These are phyloP conservation scores for Fusarium odoratissimum DNA, from an alignment of 2,329 filamentous ascomycete species.

Conservation along the genomic window DNA sequence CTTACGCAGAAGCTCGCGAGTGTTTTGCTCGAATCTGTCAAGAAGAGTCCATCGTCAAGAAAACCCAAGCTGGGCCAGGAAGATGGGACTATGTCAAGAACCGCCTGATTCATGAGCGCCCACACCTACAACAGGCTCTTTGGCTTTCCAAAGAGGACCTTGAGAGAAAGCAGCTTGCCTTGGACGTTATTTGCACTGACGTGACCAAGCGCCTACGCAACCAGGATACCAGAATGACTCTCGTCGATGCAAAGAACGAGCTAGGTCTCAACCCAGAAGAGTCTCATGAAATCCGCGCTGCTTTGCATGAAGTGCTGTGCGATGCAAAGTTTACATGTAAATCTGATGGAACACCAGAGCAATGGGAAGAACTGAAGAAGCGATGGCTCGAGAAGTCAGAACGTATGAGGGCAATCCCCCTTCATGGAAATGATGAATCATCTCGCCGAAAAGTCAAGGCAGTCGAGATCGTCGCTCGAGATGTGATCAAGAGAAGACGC, in stretches of 20 bases:
- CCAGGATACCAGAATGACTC: constrained; percentile 73
- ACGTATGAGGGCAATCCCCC: constrained; percentile 65
- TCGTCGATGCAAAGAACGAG: constrained; percentile 78
- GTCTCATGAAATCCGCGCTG: constrained; percentile 70
- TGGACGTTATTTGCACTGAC: constrained; percentile 84
- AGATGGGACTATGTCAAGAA: constrained; percentile 79
- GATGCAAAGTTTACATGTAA: constrained; percentile 77
- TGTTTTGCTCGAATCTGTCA: constrained; percentile 78
- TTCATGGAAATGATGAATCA: constrained; percentile 62
- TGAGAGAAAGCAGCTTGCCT: constrained; percentile 73
- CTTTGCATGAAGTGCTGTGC: constrained; percentile 74
- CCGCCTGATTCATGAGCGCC: constrained; percentile 71
- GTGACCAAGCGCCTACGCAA: constrained; percentile 82
- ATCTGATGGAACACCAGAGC: constrained; percentile 75
- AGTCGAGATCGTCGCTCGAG: constrained; percentile 76
- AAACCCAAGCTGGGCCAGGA: constrained; percentile 78
- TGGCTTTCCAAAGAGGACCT: constrained; percentile 67
- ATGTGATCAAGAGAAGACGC: constrained; percentile 81
- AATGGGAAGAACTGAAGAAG: constrained; percentile 77
- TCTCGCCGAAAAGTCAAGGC: constrained; percentile 70
- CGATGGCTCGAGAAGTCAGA: constrained; percentile 72
- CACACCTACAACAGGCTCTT: constrained; percentile 72
- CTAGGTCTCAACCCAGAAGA: constrained; percentile 58
- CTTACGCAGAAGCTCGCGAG: constrained; percentile 73
- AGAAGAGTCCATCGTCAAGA: constrained; percentile 75